These are phyloP conservation scores for Pichia sp. DNA, from an alignment of 1,139 yeast species.

Conservation along the genomic window DNA sequence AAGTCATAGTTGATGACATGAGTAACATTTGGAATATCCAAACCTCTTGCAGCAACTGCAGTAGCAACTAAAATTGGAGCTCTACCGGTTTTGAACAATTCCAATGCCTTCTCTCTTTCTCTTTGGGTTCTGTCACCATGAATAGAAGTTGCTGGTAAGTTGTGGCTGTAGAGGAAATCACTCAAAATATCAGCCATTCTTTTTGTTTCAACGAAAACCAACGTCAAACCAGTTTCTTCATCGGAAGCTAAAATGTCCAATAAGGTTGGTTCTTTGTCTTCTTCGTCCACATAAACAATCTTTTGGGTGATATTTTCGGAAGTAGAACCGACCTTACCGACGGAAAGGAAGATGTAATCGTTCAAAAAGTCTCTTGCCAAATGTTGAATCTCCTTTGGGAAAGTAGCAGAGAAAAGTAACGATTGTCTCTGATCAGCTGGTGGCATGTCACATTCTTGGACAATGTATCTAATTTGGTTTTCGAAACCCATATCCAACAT, in stretches of 20 bases:
- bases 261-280: conserved; percentile 87
- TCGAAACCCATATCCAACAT: conserved; percentile 99
- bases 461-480: conserved; percentile 98
- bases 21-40: conserved; percentile 97
- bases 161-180: conserved; percentile 82
- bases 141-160: conserved; percentile 95
- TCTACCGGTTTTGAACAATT: conserved; percentile 78
- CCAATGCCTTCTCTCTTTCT: conserved; percentile 97
- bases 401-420: conserved; percentile 96
- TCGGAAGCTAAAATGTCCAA: conserved; percentile 79
- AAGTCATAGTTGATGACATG: conserved; percentile 96
- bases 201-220: conserved; percentile 96
- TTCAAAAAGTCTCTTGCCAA: conserved; percentile 95
- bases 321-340: conserved; percentile 98
- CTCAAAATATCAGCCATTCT: conserved; percentile 97
- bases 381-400: conserved; percentile 96
- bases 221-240: conserved; percentile 75
- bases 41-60: conserved; percentile 98
- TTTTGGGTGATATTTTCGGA: conserved; percentile 96
- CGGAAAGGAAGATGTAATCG: conserved; percentile 92
- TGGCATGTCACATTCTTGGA: conserved; percentile 97
- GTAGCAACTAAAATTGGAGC: conserved; percentile 96
- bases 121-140: conserved; percentile 98
- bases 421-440: conserved; percentile 88
- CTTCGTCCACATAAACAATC: conserved; percentile 88